Base-by-base conservation (phyloP, 179 eudicot genomes). In the Heliamphora pulchella region DNA sequence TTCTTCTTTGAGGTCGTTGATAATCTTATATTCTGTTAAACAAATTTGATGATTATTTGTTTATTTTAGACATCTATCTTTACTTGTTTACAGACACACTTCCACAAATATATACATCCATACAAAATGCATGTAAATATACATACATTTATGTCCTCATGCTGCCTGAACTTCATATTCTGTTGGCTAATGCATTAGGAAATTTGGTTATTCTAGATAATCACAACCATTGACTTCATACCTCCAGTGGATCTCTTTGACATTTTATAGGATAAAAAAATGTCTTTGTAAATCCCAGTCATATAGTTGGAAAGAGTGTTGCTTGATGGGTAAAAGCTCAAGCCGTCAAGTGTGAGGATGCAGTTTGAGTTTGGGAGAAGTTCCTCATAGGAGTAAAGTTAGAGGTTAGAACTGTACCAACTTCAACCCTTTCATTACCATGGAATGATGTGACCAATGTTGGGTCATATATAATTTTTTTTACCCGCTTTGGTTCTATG, bases 11-110 rank as follows among this genome's bases (percentile, higher is more conserved):
- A 31, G 39, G 39, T 31, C 39, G 39, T 31, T 46, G 66, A 53
- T 54, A 59, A 17, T 44, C 41, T 70, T 58, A 67, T 69, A 18
- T 69, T 15, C 44, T 43, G 17, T 68, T 43, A 69, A 68, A 41
- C 65, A 39, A 46, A 71, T 11, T 54, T 69, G 31, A 22, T n/a
- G 80, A 59, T 46, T 58, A 58, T 58, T 75, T 5, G 8, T 73
- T 74, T 14, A 18, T 43, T 74, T 15, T 2, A 55, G 44, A 18
- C 46, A 31, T 39, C 4, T 74, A 22, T 43, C 48, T 58, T 58
- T 20, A 43, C 59, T 9, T 44, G 54, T 44, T 13, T 54, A 22
- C 54, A 0, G 41, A 9, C 41, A 53, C 31, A 5, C 41, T 44
- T 46, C 43, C 31, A 39, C 18, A 68, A 4, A 3, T 13, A 11